These are phyloP conservation scores for Zea mays DNA, from an alignment of 176 grass and related monocot species.

Conservation along the genomic window Zm-B73-REFERENCE-NAM-5.0 NC_050098.1:13018501-13019000, in stretches of 20 bases:
- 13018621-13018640: not conserved
- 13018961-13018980: conserved; percentile 52
- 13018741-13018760: not conserved
- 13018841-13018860: conserved; percentile 57
- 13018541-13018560: conserved; percentile 15
- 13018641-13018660: not conserved
- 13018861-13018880: conserved; percentile 54
- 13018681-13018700: not conserved
- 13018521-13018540: conserved; percentile 34
- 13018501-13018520: conserved; percentile 49
- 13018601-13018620: not conserved
- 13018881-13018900: conserved; percentile 51
- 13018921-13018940: not conserved
- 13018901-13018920: not conserved
- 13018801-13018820: conserved; percentile 36
- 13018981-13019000: conserved; percentile 63
- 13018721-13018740: not conserved
- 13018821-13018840: conserved; percentile 59
- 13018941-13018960: conserved; percentile 45
- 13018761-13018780: not conserved
- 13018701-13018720: not conserved
- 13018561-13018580: conserved; percentile 56
- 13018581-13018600: not conserved
- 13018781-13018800: not conserved
- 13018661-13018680: no score